A percentile compares a stretch with the other conserved stretches of the same genome.
Conservation (phyloP, 2,329 filamentous ascomycete genomes). For the Fusarium oligoseptatum region DNA sequence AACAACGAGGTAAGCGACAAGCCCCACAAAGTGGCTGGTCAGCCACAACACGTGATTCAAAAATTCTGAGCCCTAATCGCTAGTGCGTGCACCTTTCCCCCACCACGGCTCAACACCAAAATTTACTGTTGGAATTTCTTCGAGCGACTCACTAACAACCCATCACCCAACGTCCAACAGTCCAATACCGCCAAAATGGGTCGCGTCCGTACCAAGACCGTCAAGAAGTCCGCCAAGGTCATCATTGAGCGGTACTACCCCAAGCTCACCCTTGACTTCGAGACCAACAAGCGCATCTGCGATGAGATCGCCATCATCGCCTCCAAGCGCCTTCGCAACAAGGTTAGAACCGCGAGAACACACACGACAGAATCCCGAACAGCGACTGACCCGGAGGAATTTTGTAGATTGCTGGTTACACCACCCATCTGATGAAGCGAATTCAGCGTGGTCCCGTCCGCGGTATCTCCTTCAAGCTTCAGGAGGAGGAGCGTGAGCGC, state of each 20-base stretch:
- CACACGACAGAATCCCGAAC: background rate
- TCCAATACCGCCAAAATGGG: slow-evolving; percentile 73
- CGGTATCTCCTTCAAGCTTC: slow-evolving; percentile 99
- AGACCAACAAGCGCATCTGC: slow-evolving; percentile 99
- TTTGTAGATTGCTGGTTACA: slow-evolving; percentile 92
- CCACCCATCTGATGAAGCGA: slow-evolving; percentile 99
- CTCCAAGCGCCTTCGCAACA: slow-evolving; percentile 99
- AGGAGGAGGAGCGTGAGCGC: slow-evolving; percentile 99
- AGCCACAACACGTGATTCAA: slow-evolving; percentile 42
- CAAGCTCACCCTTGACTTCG: slow-evolving; percentile 98
- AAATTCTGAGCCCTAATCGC: slow-evolving; percentile 47
- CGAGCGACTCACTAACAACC: slow-evolving; percentile 48
- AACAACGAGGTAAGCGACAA: background rate
- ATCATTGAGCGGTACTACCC: slow-evolving; percentile 99
- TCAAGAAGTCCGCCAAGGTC: slow-evolving; percentile 93
- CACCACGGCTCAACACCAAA: slow-evolving; percentile 47
- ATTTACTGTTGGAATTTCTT: slow-evolving; percentile 42
- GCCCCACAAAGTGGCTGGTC: background rate
- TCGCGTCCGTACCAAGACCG: slow-evolving; percentile 78
- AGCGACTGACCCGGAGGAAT: slow-evolving; percentile 33
- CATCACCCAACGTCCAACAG: slow-evolving; percentile 53
- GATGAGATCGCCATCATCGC: slow-evolving; percentile 99
- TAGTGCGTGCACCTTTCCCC: slow-evolving; percentile 29
- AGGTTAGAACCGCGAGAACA: slow-evolving; percentile 69
- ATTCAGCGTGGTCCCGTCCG: slow-evolving; percentile 99